Conservation (phyloP, 225 moss, liverwort and hornwort genomes). For the Asterella californica region DNA sequence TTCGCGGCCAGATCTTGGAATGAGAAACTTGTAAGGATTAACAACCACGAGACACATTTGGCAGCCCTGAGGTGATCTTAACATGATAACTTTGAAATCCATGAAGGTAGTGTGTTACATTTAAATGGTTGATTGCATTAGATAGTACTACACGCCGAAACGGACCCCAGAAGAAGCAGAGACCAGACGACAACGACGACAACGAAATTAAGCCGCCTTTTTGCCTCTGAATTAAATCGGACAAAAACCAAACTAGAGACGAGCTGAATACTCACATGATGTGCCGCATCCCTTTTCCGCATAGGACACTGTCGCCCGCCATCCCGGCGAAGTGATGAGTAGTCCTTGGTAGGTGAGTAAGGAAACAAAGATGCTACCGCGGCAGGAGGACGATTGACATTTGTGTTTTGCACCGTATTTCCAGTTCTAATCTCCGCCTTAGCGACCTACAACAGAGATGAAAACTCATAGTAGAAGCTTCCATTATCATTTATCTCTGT, state of each 20-base stretch:
- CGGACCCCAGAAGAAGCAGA: neutral
- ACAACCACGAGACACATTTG: no score
- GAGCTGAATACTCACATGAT: neutral
- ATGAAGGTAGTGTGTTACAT: neutral
- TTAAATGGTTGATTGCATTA: no score
- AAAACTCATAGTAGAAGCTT: neutral
- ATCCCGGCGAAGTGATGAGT: neutral
- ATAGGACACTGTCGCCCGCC: no score
- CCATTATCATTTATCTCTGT: neutral
- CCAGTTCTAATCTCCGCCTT: neutral
- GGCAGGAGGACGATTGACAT: neutral
- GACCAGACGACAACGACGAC: no score
- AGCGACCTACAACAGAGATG: neutral
- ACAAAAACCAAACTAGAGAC: neutral
- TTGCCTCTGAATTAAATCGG: neutral
- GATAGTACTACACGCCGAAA: no score
- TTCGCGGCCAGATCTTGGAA: no score
- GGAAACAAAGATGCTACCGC: neutral
- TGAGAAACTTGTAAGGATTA: no score
- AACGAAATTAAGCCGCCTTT: no score
- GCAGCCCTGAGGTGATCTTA: no score
- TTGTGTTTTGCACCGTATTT: neutral
- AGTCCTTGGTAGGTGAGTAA: neutral
- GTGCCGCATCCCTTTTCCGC: neutral
- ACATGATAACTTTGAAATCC: no score